Conservation (phyloP, 805 yeast genomes). For the Schwanniomyces vanrijiae region DNA sequence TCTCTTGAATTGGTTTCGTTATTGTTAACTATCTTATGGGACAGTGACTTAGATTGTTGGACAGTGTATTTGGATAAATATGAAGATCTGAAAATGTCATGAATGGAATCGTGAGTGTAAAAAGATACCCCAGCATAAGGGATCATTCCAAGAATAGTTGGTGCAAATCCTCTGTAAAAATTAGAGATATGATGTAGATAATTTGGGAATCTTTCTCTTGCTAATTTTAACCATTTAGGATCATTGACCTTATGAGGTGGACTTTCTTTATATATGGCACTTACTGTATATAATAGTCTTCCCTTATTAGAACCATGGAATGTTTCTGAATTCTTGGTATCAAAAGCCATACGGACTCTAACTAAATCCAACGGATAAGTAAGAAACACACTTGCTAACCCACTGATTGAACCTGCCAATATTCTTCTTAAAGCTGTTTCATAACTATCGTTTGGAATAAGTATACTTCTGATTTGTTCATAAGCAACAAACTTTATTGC, state of each 20-base stretch:
- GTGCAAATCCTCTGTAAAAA: slow-evolving; percentile 91
- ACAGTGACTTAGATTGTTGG: slow-evolving; percentile 7
- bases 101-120: slow-evolving; percentile 87
- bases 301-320: slow-evolving; percentile 29
- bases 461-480: slow-evolving; percentile 79
- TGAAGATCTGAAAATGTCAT: slow-evolving; percentile 77
- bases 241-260: slow-evolving; percentile 36
- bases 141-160: slow-evolving; percentile 92
- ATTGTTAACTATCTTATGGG: slow-evolving; percentile 17
- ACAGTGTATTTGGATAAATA: slow-evolving; percentile 55
- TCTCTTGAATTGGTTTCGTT: slow-evolving; percentile 35
- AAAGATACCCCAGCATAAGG: slow-evolving; percentile 98
- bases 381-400: slow-evolving; percentile 78
- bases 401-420: slow-evolving; percentile 87
- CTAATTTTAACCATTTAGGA: slow-evolving; percentile 35
- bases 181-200: slow-evolving; percentile 48
- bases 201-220: slow-evolving; percentile 33
- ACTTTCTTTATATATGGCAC: slow-evolving; percentile 30
- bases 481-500: slow-evolving; percentile 95
- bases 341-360: slow-evolving; percentile 89
- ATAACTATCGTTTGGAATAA: slow-evolving; percentile 71
- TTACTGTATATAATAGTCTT: slow-evolving; percentile 30
- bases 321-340: slow-evolving; percentile 48
- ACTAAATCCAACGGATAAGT: slow-evolving; percentile 92
- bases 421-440: slow-evolving; percentile 84